These are phyloP conservation scores for Aspergillus biplanus DNA, from an alignment of 495 filamentous ascomycete species.

Conservation along the genomic window DNA sequence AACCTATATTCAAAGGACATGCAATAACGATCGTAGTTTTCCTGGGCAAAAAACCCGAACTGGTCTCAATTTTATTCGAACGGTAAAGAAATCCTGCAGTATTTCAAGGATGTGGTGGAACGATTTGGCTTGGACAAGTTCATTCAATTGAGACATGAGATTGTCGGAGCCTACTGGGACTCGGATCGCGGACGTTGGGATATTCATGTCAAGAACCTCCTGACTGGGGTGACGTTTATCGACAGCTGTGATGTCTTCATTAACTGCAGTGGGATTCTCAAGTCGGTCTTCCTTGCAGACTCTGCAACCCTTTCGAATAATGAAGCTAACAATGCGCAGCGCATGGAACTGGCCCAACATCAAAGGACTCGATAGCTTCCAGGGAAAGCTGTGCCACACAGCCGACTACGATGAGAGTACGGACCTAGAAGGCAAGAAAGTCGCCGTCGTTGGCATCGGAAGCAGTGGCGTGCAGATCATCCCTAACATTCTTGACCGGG, in stretches of 20 bases:
- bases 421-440: background rate
- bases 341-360: background rate
- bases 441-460: background rate
- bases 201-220: background rate
- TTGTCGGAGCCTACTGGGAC: background rate
- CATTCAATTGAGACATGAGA: background rate
- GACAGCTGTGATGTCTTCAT: background rate
- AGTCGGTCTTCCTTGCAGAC: background rate
- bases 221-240: background rate
- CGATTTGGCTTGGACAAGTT: background rate
- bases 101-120: background rate
- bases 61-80: background rate
- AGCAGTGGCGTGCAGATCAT: background rate
- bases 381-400: background rate
- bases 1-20: background rate
- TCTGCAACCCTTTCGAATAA: background rate
- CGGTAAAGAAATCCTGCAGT: background rate
- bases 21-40: background rate
- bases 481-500: background rate
- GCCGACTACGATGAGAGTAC: background rate
- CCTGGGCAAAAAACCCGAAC: background rate
- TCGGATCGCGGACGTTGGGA: background rate
- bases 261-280: background rate
- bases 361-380: background rate
- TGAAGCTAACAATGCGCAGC: background rate